Percentiles rank a stretch among this genome's conserved stretches.
Evolutionary conservation across 2,329 filamentous ascomycete species (phyloP).

Genomic region (Chrysoporthe cubensis): DNA sequence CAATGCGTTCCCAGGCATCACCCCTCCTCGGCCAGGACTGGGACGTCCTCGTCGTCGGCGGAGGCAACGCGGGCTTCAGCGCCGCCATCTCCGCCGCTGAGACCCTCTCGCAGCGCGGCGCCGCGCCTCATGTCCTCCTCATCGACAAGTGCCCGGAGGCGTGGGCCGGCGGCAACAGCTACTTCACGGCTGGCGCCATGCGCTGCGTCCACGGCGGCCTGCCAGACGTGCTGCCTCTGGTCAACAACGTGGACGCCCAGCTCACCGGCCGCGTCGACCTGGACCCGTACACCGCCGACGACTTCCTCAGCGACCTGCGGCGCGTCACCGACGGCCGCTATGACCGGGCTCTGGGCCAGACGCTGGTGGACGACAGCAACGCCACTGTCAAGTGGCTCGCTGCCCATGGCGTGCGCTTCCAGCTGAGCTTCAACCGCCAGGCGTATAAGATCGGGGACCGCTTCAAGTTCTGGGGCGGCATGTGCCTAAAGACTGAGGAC

Average conservation of each 20-base stretch:
- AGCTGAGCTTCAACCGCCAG: constrained; percentile 67
- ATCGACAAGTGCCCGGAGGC: constrained; percentile 62
- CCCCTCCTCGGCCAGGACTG: constrained; percentile 28
- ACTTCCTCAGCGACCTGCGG: constrained; percentile 61
- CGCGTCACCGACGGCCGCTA: constrained; percentile 60
- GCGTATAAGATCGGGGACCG: constrained; percentile 65
- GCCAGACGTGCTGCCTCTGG: constrained; percentile 60
- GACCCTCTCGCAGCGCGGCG: constrained; percentile 32
- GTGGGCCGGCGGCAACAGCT: constrained; percentile 67
- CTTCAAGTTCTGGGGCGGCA: constrained; percentile 69
- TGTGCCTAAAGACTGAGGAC: constrained; percentile 61
- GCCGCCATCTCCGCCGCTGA: constrained; percentile 61
- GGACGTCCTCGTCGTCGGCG: constrained; percentile 60
- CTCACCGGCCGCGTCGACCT: constrained; percentile 59
- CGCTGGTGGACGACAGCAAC: constrained; percentile 56
- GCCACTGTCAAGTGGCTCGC: constrained; percentile 59
- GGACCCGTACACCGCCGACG: constrained; percentile 54
- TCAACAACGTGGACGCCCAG: constrained; percentile 59
- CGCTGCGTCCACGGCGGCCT: constrained; percentile 61
- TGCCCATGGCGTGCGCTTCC: constrained; percentile 57
- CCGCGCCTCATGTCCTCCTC: constrained; percentile 51
- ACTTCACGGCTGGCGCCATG: constrained; percentile 68
- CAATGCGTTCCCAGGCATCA: neutral
- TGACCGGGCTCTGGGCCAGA: constrained; percentile 51
- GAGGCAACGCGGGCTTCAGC: constrained; percentile 67